Evolutionary conservation across 352 stramenopile species (phyloP), one percentile per base, ranked within the genome.

Genomic region (Phytophthora palmivora): DNA sequence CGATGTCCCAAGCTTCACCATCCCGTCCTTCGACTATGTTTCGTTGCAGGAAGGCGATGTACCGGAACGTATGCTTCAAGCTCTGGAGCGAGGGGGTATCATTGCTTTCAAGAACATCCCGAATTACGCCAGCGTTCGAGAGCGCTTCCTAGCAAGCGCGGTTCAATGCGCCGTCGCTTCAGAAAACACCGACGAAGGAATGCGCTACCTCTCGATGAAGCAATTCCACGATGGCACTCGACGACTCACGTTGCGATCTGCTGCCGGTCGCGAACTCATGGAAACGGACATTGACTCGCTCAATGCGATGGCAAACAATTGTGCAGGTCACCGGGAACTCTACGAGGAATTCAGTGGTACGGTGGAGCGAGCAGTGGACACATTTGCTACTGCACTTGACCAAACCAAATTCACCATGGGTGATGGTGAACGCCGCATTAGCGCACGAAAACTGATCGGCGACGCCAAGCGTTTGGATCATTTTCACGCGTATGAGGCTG

Each of bases 401-500:
- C 33, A 58, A 6, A 83, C 76, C 26, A n/a, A 63, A 11, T 79
- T 86, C 48, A 71, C 41, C 4, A 55, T 72, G 38, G 65, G 58
- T 7, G 74, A 88, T 34, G 79, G 63, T 12, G 62, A 74, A 34
- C 58, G 48, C 12, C 14, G 41, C 14, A 70, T 86, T 54, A 64
- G 54, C 12, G 53, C 65, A 22, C 72, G 67, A 14, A 68, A 82
- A 50, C 48, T 91, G 6, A 44, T 89, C 21, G 60, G 52, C 1
- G 73, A 88, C 6, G 76, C 79, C 6, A 68, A 77, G 21, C 70
- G 71, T 16, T 58, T 91, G 4, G 79, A 91, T 28, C 79, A 91
- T 55, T 89, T 91, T 53, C 82, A 91, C 48, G 67, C 79, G 19
- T 91, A 91, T 55, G 64, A 88, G 36, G 71, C 74, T 15, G 47